Base-by-base conservation (phyloP, 2,329 filamentous ascomycete genomes). In the Coleophoma eucalyptorum region DNA sequence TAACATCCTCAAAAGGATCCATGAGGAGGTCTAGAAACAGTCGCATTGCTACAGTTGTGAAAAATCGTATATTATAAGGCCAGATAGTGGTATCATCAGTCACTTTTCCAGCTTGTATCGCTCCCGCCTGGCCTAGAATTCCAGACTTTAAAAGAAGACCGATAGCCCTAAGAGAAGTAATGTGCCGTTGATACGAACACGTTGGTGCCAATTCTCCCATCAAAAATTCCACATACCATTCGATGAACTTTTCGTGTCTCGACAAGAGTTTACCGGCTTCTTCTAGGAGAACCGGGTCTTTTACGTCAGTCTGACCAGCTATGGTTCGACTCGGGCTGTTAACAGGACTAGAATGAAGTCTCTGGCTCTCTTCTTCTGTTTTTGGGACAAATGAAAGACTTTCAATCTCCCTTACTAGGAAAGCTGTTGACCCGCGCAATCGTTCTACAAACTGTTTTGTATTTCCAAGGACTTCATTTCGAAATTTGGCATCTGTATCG, bases 1-100 rank as follows among this genome's bases (percentile, higher is more conserved):
- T 80, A 4, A 97, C 88, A 67, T 99, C 94, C 51, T 97, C 94
- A 62, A 96, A 99, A 0, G 93, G 90, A 61, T 99, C 89, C 63
- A 96, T 76, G 7, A 96, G 70, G 19, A 96, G 79, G 65, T 96
- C 90, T 13, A 92, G 72, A 6, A 97, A 72, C 4, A 84, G 74
- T 44, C 87, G 76, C 11, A 81, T 69, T 71, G 86, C 81, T 0
- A 68, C 73, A 3, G 60, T 57, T 43, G 80, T 76, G 12, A 64
- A 64, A 15, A 69, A 67, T 3, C 71, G 57, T 5, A 64, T 50
- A 12, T 43, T 43, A 49, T 53, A 61, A 26, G 55, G 65, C 62
- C 62, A 67, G 6, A 51, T 31, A 15, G 57, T 62, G 15, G 55
- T 31, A 48, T 61, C 56, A 10, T 50, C 54, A 20, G 48, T 44